phyloP scores from a whole-genome alignment of 805 yeast genomes.

The Clavispora fructus region DNA sequence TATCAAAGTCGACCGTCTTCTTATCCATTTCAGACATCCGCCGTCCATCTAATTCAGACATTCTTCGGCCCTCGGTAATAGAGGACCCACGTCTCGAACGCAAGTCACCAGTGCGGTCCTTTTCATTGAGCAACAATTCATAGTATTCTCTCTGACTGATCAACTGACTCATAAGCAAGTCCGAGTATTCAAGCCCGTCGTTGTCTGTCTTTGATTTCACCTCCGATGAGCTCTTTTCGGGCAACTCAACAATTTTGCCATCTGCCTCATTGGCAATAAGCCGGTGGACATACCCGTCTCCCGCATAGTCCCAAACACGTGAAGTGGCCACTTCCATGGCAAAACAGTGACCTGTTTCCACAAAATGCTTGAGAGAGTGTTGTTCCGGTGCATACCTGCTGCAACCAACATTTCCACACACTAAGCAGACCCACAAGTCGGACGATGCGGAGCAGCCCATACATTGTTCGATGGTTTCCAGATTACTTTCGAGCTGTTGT shows the following conservation, averaged over 20 bases:
- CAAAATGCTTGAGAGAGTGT: conserved; percentile 81
- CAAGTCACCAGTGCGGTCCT: conserved; percentile 7
- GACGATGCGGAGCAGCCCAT: conserved; percentile 51
- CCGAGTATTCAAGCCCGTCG: conserved; percentile 61
- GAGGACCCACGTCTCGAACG: conserved; percentile 12
- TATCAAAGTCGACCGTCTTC: neutral
- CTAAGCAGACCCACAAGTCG: conserved; percentile 82
- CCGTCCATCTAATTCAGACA: neutral
- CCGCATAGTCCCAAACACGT: conserved; percentile 92
- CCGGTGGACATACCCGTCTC: conserved; percentile 85
- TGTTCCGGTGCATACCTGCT: conserved; percentile 75
- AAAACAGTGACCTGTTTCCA: conserved; percentile 76
- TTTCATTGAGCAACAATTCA: conserved; percentile 41
- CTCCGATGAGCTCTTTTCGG: conserved; percentile 24
- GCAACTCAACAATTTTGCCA: conserved; percentile 82
- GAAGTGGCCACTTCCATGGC: conserved; percentile 84
- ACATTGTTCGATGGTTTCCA: conserved; percentile 36
- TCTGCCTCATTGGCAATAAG: conserved; percentile 79
- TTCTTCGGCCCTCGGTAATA: conserved; percentile 3
- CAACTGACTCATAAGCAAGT: conserved; percentile 69
- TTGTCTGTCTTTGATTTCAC: conserved; percentile 1
- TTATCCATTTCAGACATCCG: neutral
- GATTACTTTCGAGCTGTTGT: neutral
- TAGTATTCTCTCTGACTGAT: conserved; percentile 84
- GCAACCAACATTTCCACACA: conserved; percentile 92